Percentiles rank a stretch among this genome's conserved stretches.
Evolutionary conservation across 352 stramenopile genomes (phyloP).

Genomic region (Hyphochytrium catenoides): DNA sequence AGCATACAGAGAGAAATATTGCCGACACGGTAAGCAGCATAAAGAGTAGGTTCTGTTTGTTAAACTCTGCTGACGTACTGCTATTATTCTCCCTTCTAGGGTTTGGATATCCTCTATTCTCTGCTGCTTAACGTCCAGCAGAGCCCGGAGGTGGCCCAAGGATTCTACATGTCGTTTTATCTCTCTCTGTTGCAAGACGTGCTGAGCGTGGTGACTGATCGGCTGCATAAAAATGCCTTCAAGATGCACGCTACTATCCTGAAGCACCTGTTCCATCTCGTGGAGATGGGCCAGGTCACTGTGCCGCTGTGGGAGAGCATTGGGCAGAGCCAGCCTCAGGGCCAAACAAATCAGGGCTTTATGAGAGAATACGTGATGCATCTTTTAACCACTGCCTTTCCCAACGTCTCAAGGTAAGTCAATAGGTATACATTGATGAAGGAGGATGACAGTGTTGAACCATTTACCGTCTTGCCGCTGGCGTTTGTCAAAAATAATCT

Average conservation of each 20-base stretch:
- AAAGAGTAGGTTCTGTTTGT: no score
- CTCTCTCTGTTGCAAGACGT: slow-evolving; percentile 80
- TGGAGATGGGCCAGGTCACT: slow-evolving; percentile 85
- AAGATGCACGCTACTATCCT: slow-evolving; percentile 93
- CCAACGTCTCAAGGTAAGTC: slow-evolving; percentile 67
- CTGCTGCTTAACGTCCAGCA: slow-evolving; percentile 86
- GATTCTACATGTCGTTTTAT: slow-evolving; percentile 96
- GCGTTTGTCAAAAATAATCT: no score
- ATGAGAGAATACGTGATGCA: slow-evolving; percentile 89
- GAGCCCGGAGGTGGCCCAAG: slow-evolving; percentile 76
- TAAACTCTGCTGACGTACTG: no score
- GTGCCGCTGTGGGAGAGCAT: slow-evolving; percentile 84
- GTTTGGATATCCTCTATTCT: slow-evolving; percentile 85
- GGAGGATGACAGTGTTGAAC: no score
- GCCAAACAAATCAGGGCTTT: slow-evolving; percentile 64
- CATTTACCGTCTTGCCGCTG: no score
- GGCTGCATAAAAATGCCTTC: slow-evolving; percentile 96
- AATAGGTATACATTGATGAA: no score
- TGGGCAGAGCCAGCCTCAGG: slow-evolving; percentile 16
- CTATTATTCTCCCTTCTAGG: slow-evolving; percentile 17
- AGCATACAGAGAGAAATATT: slow-evolving; percentile 97
- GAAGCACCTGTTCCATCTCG: slow-evolving; percentile 90
- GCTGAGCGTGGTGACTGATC: slow-evolving; percentile 89
- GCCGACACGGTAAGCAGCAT: slow-evolving; percentile 70
- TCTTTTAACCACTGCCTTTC: slow-evolving; percentile 88